These are phyloP conservation scores for Rhodotorula sp. DNA, from an alignment of 1,284 basidiomycete species.

Conservation along the genomic window DNA sequence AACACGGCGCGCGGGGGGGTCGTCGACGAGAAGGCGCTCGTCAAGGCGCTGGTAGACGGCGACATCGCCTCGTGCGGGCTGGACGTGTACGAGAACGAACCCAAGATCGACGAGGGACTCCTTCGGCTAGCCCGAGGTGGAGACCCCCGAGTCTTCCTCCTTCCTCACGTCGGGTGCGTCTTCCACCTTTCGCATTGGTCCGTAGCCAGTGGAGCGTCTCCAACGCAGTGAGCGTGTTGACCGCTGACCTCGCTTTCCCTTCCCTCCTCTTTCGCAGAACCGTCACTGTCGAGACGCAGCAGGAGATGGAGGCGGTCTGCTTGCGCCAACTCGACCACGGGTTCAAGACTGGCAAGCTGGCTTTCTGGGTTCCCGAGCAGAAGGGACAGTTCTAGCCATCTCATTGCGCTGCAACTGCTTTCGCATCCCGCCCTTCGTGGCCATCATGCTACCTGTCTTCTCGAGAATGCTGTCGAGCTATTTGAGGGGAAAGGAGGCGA, in stretches of 20 bases:
- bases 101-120: constrained; percentile 65
- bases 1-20: constrained; percentile 90
- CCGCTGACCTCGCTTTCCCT: constrained; percentile 57
- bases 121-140: constrained; percentile 67
- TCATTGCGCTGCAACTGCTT: no score
- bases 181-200: no score
- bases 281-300: constrained; percentile 47
- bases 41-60: constrained; percentile 75
- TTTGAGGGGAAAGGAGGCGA: no score
- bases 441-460: neutral
- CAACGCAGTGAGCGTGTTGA: constrained; percentile 73
- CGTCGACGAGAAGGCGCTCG: constrained; percentile 80
- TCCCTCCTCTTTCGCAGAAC: constrained; percentile 52
- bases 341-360: constrained; percentile 44
- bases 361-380: constrained; percentile 47
- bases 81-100: constrained; percentile 37
- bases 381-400: constrained; percentile 28
- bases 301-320: constrained; percentile 48
- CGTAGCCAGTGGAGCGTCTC: constrained; percentile 44
- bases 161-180: constrained; percentile 72
- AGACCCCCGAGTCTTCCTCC: constrained; percentile 58
- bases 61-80: constrained; percentile 26
- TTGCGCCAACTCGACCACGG: constrained; percentile 46
- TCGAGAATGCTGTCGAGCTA: no score
- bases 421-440: neutral